These are phyloP conservation scores for Daldinia childiae DNA, from an alignment of 495 filamentous ascomycete genomes.

Conservation along the genomic window DNA sequence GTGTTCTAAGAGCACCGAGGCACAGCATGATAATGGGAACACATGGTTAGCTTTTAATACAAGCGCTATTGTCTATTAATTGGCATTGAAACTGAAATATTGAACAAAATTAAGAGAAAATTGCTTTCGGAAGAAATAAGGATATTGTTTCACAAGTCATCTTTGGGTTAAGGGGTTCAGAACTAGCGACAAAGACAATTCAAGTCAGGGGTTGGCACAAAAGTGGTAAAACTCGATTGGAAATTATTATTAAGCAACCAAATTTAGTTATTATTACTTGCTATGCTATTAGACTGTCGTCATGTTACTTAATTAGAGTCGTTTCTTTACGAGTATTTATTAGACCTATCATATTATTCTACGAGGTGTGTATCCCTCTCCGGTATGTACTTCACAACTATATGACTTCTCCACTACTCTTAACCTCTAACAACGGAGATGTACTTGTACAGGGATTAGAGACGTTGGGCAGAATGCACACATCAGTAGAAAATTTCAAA, in stretches of 20 bases:
- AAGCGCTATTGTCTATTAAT: slow-evolving; percentile 12
- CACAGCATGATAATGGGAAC: neutral
- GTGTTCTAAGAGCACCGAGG: neutral
- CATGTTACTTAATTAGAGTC: too few relatives aligned
- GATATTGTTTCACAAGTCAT: neutral
- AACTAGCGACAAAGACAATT: neutral
- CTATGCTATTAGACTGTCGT: too few relatives aligned
- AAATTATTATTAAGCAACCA: neutral
- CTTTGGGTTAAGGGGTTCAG: neutral
- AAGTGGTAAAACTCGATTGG: neutral
- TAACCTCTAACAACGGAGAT: too few relatives aligned
- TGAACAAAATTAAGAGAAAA: neutral
- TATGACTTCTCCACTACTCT: too few relatives aligned
- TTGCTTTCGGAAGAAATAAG: slow-evolving; percentile 33
- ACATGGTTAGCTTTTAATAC: neutral
- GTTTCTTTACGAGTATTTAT: too few relatives aligned
- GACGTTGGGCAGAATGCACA: too few relatives aligned
- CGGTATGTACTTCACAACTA: too few relatives aligned
- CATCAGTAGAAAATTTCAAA: too few relatives aligned
- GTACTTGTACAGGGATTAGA: too few relatives aligned
- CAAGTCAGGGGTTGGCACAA: neutral
- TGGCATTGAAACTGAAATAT: neutral
- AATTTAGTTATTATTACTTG: too few relatives aligned
- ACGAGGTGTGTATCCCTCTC: too few relatives aligned
- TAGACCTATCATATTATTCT: too few relatives aligned